These are phyloP conservation scores for Colletotrichum graminicola DNA, from an alignment of 2,329 filamentous ascomycete species.

Conservation along the genomic window DNA sequence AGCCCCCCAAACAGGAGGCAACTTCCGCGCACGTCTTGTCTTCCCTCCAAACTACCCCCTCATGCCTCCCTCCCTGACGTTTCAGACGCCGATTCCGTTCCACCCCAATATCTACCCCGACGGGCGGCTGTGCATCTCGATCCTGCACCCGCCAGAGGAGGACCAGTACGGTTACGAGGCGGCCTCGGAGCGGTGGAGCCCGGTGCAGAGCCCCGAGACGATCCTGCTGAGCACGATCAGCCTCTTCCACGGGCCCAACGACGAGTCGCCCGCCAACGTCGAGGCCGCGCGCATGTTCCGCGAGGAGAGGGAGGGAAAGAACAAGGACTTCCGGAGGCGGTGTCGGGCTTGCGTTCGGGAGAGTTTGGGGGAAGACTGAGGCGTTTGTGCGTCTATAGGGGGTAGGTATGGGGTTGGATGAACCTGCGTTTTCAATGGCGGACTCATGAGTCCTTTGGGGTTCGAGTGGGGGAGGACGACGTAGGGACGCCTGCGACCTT, in stretches of 20 bases:
- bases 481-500: neutral
- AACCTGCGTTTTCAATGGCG: neutral
- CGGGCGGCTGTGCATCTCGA: constrained; percentile 95
- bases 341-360: constrained; percentile 85
- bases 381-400: neutral
- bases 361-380: constrained; percentile 79
- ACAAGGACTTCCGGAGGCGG: constrained; percentile 80
- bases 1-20: constrained; percentile 74
- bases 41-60: constrained; percentile 91
- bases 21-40: constrained; percentile 86
- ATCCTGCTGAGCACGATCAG: constrained; percentile 94
- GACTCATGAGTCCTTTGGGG: neutral
- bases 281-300: constrained; percentile 92
- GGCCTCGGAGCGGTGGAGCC: constrained; percentile 91
- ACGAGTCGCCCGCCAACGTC: constrained; percentile 94
- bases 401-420: neutral
- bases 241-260: constrained; percentile 91
- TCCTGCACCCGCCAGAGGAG: constrained; percentile 94
- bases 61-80: constrained; percentile 88
- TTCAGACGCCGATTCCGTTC: constrained; percentile 85
- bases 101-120: constrained; percentile 94
- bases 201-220: constrained; percentile 94
- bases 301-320: constrained; percentile 74
- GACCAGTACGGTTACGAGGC: constrained; percentile 95
- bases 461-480: neutral